Evolutionary conservation across 768 basidiomycete genomes (phyloP).

Genomic region (Tylopilus sp.): DNA sequence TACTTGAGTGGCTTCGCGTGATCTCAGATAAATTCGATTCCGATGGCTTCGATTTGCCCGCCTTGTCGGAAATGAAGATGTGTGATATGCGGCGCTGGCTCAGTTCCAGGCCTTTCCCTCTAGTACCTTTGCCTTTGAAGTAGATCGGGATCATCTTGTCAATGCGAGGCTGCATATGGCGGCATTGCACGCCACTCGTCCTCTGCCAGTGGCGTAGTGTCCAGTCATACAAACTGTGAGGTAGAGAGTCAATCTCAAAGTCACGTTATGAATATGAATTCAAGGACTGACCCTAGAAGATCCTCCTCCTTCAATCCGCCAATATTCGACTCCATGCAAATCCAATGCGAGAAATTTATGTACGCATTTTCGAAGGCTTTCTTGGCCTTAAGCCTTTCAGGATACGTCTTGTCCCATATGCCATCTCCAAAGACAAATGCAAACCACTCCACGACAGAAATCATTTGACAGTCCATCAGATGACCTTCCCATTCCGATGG

Average conservation of each 20-base stretch:
- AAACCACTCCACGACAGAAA: constrained; percentile 12
- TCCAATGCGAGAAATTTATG: constrained; percentile 13
- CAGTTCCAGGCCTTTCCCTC: too few species aligned
- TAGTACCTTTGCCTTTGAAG: too few species aligned
- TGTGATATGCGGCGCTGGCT: not conserved
- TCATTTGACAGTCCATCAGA: constrained; percentile 7
- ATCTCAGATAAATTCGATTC: not conserved
- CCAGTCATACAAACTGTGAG: constrained; percentile 1
- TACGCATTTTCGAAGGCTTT: constrained; percentile 7
- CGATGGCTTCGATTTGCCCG: not conserved
- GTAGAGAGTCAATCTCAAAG: not conserved
- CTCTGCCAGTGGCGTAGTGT: constrained; percentile 8
- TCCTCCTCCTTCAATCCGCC: not conserved
- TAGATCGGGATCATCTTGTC: not conserved
- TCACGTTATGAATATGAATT: not conserved
- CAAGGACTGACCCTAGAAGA: not conserved
- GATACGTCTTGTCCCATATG: not conserved
- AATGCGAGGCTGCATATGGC: constrained; percentile 4
- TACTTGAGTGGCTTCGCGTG: not conserved
- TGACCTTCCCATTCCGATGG: constrained; percentile 2
- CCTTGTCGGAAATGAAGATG: not conserved
- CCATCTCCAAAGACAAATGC: constrained; percentile 6
- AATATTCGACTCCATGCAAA: constrained; percentile 10
- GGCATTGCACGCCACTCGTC: constrained; percentile 8
- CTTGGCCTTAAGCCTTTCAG: not conserved